Percentiles rank a stretch among this genome's conserved stretches.
Evolutionary conservation across 257 asterid species (phyloP).

Genomic region (Solanum raphanifolium): DNA sequence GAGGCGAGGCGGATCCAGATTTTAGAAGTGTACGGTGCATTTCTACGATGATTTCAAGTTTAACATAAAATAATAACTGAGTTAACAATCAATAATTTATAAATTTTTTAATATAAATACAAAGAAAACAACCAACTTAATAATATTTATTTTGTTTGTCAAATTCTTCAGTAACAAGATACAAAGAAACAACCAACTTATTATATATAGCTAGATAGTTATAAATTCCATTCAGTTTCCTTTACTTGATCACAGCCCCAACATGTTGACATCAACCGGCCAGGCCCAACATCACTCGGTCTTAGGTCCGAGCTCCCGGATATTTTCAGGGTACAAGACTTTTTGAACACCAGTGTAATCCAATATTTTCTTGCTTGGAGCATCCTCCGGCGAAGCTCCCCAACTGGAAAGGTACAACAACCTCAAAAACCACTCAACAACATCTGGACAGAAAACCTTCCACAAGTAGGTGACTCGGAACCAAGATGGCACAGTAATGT

Average conservation of each 20-base stretch:
- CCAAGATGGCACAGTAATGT: slow-evolving; percentile 53
- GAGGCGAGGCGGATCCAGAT: background rate
- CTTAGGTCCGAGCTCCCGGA: background rate
- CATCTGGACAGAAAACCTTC: slow-evolving; percentile 46
- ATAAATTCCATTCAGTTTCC: background rate
- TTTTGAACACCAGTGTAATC: slow-evolving; percentile 30
- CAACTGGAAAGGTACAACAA: slow-evolving; percentile 14
- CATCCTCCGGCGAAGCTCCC: slow-evolving; percentile 17
- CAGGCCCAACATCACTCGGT: background rate
- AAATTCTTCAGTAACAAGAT: background rate
- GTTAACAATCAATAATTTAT: background rate
- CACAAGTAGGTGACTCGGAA: slow-evolving; percentile 27
- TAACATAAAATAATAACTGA: too few relatives aligned
- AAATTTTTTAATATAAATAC: background rate
- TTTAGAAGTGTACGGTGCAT: too few relatives aligned
- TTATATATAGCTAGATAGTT: background rate
- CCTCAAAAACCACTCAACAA: slow-evolving; percentile 37
- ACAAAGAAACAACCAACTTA: background rate
- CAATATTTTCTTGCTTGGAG: slow-evolving; percentile 28
- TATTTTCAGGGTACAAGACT: slow-evolving; percentile 34
- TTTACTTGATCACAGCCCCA: background rate
- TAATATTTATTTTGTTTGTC: background rate
- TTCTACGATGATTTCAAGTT: too few relatives aligned
- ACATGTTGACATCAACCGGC: background rate
- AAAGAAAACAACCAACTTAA: background rate